phyloP scores from a whole-genome alignment of 257 asterid species.

The Craterostigma plantagineum region DNA sequence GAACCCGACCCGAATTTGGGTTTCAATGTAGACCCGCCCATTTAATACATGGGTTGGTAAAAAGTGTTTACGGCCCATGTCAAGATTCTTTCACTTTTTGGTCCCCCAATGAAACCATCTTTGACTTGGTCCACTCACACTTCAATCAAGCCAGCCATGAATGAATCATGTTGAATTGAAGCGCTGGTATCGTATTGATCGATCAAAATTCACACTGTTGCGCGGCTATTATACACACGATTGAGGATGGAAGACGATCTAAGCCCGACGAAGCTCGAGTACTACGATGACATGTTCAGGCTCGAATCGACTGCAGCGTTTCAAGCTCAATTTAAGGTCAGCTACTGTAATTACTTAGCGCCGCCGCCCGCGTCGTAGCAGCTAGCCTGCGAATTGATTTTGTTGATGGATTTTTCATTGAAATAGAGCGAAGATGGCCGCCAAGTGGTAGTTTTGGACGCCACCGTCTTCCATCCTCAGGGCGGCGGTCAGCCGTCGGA shows the following conservation, averaged over 20 bases:
- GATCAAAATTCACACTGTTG: too few species aligned
- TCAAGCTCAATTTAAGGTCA: conserved; percentile 35
- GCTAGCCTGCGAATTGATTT: neutral
- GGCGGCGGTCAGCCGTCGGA: conserved; percentile 94
- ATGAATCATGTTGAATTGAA: too few species aligned
- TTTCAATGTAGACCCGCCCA: too few species aligned
- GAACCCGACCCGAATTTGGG: too few species aligned
- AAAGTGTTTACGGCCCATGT: too few species aligned
- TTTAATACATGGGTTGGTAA: too few species aligned
- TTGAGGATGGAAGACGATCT: conserved; percentile 29
- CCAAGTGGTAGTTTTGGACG: conserved; percentile 34
- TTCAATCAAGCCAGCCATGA: too few species aligned
- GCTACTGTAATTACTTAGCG: neutral
- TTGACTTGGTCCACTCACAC: too few species aligned
- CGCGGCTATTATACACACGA: too few species aligned
- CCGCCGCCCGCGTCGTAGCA: conserved; percentile 1
- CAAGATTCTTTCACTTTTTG: too few species aligned
- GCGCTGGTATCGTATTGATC: too few species aligned
- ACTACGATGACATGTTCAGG: conserved; percentile 39
- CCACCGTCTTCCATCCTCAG: conserved; percentile 75
- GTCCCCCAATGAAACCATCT: too few species aligned
- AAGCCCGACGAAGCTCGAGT: conserved; percentile 37
- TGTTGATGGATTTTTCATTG: conserved; percentile 13
- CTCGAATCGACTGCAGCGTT: conserved; percentile 40
- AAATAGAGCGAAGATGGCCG: conserved; percentile 42